phyloP scores from a whole-genome alignment of 257 asterid species.

The Dorcoceras hygrometricum region DNA sequence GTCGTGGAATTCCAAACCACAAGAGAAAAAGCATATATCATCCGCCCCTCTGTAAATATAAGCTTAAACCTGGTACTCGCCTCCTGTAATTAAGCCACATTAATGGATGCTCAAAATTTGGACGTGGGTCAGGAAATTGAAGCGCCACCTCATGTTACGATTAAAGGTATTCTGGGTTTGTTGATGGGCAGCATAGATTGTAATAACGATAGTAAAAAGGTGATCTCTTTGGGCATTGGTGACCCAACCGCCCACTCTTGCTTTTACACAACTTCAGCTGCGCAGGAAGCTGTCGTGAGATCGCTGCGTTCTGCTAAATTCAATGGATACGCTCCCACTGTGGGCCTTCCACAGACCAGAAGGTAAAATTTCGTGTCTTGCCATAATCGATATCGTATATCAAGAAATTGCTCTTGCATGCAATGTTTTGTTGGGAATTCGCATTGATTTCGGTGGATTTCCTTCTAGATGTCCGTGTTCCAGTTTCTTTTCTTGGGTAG shows the following conservation, averaged over 20 bases:
- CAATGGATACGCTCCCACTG: slow-evolving; percentile 83
- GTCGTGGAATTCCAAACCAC: slow-evolving; percentile 18
- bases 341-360: slow-evolving; percentile 82
- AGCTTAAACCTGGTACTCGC: slow-evolving; percentile 15
- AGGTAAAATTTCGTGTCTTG: slow-evolving; percentile 31
- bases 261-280: slow-evolving; percentile 48
- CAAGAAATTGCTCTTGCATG: slow-evolving; percentile 2
- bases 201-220: slow-evolving; percentile 26
- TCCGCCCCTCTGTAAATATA: not conserved
- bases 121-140: slow-evolving; percentile 28
- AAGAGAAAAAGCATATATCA: not conserved
- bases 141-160: slow-evolving; percentile 50
- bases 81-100: not conserved
- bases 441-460: not conserved
- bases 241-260: slow-evolving; percentile 82
- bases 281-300: slow-evolving; percentile 55
- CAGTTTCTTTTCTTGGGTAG: not conserved
- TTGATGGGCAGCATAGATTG: slow-evolving; percentile 40
- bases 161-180: slow-evolving; percentile 69
- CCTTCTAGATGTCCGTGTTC: not conserved
- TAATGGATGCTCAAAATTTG: slow-evolving; percentile 15
- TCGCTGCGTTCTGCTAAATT: slow-evolving; percentile 60
- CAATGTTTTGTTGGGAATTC: slow-evolving; percentile 15
- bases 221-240: slow-evolving; percentile 78
- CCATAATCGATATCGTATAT: not conserved